Conservation (phyloP, 331 rosid species). For the Cydonia oblonga region DNA sequence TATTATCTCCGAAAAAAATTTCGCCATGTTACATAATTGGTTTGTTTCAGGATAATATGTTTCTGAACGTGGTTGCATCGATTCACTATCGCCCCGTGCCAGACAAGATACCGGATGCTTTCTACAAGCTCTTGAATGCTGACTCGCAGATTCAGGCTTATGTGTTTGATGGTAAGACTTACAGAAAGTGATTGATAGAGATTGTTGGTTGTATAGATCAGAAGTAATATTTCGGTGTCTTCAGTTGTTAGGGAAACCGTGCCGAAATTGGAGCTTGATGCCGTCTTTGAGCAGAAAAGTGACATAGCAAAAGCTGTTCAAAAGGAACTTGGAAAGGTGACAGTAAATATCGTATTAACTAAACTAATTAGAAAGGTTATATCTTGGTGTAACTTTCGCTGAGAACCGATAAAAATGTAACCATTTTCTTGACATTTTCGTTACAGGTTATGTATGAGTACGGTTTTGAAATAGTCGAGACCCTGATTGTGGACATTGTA, state of each 20-base stretch:
- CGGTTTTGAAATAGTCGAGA: constrained; percentile 68
- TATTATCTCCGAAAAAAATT: background rate
- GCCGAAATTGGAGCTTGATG: constrained; percentile 65
- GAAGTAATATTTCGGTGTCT: constrained; percentile 11
- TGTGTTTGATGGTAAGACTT: constrained; percentile 56
- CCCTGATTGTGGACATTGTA: constrained; percentile 64
- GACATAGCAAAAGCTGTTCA: constrained; percentile 65
- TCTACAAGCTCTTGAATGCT: constrained; percentile 66
- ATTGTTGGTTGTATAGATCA: background rate
- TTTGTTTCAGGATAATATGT: constrained; percentile 52
- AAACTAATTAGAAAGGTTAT: background rate
- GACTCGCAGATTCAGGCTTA: constrained; percentile 67
- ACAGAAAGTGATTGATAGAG: constrained; percentile 5
- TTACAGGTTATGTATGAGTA: constrained; percentile 62
- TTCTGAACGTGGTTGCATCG: constrained; percentile 62
- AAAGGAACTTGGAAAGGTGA: constrained; percentile 64
- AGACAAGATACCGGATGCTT: constrained; percentile 67
- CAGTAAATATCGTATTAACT: too few species aligned
- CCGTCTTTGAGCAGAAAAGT: constrained; percentile 67
- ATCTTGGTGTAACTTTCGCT: background rate
- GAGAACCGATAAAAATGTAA: background rate
- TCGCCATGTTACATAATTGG: background rate
- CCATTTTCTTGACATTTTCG: background rate
- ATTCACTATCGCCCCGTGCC: constrained; percentile 62
- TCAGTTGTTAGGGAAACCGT: constrained; percentile 70